Evolutionary conservation across 257 asterid species (phyloP), one percentile per base, ranked within the genome.

Genomic region (Fraxinus anomala): DNA sequence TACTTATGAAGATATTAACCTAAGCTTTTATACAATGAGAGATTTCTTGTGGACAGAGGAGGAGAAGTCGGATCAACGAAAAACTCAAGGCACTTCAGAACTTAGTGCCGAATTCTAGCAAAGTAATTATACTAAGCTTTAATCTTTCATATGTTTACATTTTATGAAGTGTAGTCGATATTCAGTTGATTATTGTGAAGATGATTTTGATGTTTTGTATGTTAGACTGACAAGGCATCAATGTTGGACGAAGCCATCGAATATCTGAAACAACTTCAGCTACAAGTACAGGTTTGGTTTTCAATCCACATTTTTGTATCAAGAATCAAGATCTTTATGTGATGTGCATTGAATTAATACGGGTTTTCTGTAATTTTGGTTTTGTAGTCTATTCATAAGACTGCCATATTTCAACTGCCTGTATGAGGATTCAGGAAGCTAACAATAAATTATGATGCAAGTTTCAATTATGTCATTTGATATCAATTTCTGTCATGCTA

Each of bases 201-300:
- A 79, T 80, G 33, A 74, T 72, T 75, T n/a, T 65, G 77, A 28
- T 80, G 74, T 63, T 70, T 80, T 63, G 3, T 83, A 39, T 83
- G 76, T 40, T 79, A 96, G 99, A 92, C 98, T 49, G 98, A 93
- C 85, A 96, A 96, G 85, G 97, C 98, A 76, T 96, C 99, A 5
- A 93, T 96, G 98, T 82, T 96, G 91, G 98, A 96, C 80, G 98
- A 93, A 84, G 97, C 97, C 77, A 96, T 93, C 75, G 99, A 92
- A 81, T 93, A 96, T 84, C 91, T 96, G 80, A 96, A 96, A 85
- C 98, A 96, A 88, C 97, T 96, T 72, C 99, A 96, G 79, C 90
- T 90, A 54, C 97, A 93, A 92, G 98, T 96, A 68, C 99, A 96
- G 98, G 98, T 94, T 77, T 76, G 71, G 7, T 44, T 73, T 82